Evolutionary conservation across 2,329 filamentous ascomycete species (phyloP), one percentile per base, ranked within the genome.

Genomic region (Nemania diffusa): DNA sequence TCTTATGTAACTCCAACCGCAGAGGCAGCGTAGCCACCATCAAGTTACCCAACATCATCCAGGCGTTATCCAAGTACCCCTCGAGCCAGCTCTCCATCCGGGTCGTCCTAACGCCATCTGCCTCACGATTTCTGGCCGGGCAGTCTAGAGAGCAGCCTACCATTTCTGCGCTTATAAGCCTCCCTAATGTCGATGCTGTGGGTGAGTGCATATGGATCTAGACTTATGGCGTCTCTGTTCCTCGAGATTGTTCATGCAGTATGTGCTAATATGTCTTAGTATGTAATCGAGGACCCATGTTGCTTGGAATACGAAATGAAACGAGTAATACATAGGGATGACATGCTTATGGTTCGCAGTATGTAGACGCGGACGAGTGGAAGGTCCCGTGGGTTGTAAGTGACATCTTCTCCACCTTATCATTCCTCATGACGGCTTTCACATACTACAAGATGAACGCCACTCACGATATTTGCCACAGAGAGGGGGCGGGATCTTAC

Each of bases 351-450:
- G 27, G 27, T 24, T 37, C 24, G 26, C 46, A 71, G 55, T 94
- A 97, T 79, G 83, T 85, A 8, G 93, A 98, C 76, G 87, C 88
- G n/a, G 92, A 94, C 71, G 96, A 98, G 79, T 97, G 94, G 94
- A 80, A 84, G 13, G 82, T 84, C 50, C 88, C 92, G 0, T 98
- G 95, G 95, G 87, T 84, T 24, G 68, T 70, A 68, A 58, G 65
- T 68, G 5, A 55, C 22, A 0, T 44, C 32, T 26, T 11, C 4
- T 9, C 24, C n/a, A 13, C 37, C 50, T 17, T 7, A 6, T 22
- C 13, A 2, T 51, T 20, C 27, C 50, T 40, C 22, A 32, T 24
- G 24, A 15, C 42, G 17, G 50, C 15, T 22, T 5, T 24, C 24
- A n/a, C 22, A 5, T 17, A 24, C 2, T 40, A 22, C 15, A 2